Evolutionary conservation across 345 rosid species (phyloP).

Genomic region (Acer campestre): DNA sequence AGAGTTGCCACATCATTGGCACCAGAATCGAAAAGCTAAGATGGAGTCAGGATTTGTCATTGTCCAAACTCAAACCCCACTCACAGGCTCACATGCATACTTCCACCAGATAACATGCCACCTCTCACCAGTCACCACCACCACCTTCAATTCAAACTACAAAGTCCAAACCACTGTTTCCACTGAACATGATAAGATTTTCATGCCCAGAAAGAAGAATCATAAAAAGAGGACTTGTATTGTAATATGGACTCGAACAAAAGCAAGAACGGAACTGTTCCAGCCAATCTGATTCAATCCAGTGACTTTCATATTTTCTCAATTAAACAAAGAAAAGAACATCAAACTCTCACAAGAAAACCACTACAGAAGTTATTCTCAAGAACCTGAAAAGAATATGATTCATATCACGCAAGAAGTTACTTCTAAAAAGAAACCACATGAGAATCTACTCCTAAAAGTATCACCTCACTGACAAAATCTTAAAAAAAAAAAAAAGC

Average conservation of each 20-base stretch:
- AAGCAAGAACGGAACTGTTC: too few relatives aligned
- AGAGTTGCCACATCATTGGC: not conserved
- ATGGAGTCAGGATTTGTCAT: not conserved
- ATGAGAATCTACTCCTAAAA: not conserved
- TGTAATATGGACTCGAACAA: too few relatives aligned
- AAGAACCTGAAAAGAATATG: not conserved
- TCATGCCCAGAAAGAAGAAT: not conserved
- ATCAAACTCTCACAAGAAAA: not conserved
- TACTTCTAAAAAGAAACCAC: not conserved
- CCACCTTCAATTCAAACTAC: not conserved
- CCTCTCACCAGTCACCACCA: not conserved
- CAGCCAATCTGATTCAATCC: not conserved
- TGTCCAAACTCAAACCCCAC: not conserved
- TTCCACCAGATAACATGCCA: not conserved
- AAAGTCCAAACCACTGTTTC: not conserved
- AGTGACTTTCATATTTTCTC: not conserved
- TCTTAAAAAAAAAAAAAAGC: not conserved
- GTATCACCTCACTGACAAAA: not conserved
- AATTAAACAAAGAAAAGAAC: slow-evolving; percentile 11
- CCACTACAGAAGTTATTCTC: slow-evolving; percentile 19
- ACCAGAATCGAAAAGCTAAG: not conserved
- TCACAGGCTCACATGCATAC: not conserved
- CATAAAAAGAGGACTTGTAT: not conserved
- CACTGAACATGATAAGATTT: not conserved
- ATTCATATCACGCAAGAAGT: not conserved